Conservation (phyloP, 306 rosid species). For the Castanospermum australe region DNA sequence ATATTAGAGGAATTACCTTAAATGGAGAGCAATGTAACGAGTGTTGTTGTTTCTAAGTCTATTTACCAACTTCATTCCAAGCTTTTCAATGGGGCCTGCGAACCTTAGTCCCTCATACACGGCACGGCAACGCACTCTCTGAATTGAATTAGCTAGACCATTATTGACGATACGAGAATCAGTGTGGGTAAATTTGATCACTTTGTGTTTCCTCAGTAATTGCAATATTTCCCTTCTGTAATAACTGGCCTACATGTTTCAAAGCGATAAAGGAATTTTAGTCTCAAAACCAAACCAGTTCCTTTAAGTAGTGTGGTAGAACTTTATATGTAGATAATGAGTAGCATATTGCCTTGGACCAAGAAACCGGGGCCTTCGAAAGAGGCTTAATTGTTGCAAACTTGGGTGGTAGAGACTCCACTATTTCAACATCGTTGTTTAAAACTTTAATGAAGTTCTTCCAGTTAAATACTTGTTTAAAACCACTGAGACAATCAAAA, state of each 20-base stretch:
- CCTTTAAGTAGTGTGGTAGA: neutral
- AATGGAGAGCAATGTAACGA: slow-evolving; percentile 62
- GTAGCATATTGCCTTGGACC: slow-evolving; percentile 60
- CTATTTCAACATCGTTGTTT: slow-evolving; percentile 46
- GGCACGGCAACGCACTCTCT: slow-evolving; percentile 59
- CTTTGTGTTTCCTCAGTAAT: slow-evolving; percentile 44
- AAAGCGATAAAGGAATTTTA: neutral
- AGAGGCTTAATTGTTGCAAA: slow-evolving; percentile 31
- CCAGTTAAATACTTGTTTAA: slow-evolving; percentile 63
- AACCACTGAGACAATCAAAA: slow-evolving; percentile 43
- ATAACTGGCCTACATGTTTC: slow-evolving; percentile 48
- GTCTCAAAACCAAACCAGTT: neutral
- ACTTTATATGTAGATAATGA: neutral
- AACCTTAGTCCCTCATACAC: slow-evolving; percentile 61
- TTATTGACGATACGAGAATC: slow-evolving; percentile 67
- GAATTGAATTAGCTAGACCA: slow-evolving; percentile 44
- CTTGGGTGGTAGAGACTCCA: slow-evolving; percentile 50
- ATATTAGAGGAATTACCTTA: slow-evolving; percentile 45
- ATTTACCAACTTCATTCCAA: slow-evolving; percentile 51
- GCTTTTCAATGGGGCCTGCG: slow-evolving; percentile 48
- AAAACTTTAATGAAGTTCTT: slow-evolving; percentile 61
- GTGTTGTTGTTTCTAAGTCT: slow-evolving; percentile 42
- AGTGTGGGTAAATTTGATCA: slow-evolving; percentile 52
- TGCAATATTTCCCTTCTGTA: slow-evolving; percentile 41
- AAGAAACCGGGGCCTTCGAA: slow-evolving; percentile 55